Evolutionary conservation across 2,329 filamentous ascomycete genomes (phyloP).

Genomic region (Neoarthrinium moseri): DNA sequence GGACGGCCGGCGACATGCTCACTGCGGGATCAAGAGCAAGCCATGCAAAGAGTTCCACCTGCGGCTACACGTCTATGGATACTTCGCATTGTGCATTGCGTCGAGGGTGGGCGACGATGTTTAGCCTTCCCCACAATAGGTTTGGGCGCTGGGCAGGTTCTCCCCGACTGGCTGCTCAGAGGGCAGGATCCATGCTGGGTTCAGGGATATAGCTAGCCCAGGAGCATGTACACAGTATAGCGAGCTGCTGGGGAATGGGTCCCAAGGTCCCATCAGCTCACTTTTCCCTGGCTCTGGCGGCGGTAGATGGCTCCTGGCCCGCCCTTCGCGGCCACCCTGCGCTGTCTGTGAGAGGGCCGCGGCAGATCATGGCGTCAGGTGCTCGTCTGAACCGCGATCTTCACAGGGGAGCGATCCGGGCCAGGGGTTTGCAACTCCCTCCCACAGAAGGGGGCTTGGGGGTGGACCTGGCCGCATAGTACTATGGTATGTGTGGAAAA

Average conservation of each 20-base stretch:
- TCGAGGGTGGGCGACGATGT: constrained; percentile 28
- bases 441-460: constrained; percentile 1
- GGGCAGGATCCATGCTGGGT: constrained; percentile 22
- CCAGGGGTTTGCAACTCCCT: constrained; percentile 18
- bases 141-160: constrained; percentile 25
- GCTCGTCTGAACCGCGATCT: constrained; percentile 40
- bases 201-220: constrained; percentile 20
- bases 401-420: constrained; percentile 30
- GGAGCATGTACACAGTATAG: constrained; percentile 9
- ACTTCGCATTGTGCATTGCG: constrained; percentile 33
- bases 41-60: constrained; percentile 27
- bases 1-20: constrained; percentile 21
- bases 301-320: neutral
- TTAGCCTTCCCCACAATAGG: constrained; percentile 32
- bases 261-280: neutral
- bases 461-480: neutral
- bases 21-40: constrained; percentile 19
- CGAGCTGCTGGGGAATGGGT: constrained; percentile 1
- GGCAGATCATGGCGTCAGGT: constrained; percentile 38
- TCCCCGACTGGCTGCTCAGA: constrained; percentile 20
- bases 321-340: neutral
- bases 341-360: constrained; percentile 20
- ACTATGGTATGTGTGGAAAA: too few species aligned
- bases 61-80: constrained; percentile 25
- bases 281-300: neutral